Conservation (phyloP, 1,284 basidiomycete genomes). For the Sporisorium reilianum region DNA sequence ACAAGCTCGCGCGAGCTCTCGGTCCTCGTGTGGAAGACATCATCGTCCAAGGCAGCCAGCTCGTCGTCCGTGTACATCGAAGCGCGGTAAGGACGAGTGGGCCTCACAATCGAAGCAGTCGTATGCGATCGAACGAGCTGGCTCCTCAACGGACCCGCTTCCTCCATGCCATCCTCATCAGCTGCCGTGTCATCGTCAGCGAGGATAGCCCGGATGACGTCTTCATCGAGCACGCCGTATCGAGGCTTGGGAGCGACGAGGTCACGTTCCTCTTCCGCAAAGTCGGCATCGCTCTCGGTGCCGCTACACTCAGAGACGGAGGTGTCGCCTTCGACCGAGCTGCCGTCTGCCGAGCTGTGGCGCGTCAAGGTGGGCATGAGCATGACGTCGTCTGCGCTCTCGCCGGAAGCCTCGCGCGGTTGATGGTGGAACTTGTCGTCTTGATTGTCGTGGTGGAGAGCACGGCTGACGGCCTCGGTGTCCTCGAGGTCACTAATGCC, state of each 20-base stretch:
- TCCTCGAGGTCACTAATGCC: slow-evolving; percentile 43
- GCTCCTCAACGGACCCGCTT: background rate
- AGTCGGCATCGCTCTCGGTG: slow-evolving; percentile 36
- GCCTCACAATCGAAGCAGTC: slow-evolving; percentile 29
- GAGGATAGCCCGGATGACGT: slow-evolving; percentile 39
- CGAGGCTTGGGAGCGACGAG: slow-evolving; percentile 20
- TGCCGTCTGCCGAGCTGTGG: slow-evolving; percentile 16
- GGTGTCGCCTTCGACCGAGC: slow-evolving; percentile 32
- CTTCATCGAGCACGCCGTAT: slow-evolving; percentile 45
- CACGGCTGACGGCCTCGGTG: slow-evolving; percentile 25
- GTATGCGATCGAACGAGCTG: slow-evolving; percentile 36
- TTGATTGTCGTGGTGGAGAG: slow-evolving; percentile 6
- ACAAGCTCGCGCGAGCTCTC: slow-evolving; percentile 46
- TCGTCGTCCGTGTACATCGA: slow-evolving; percentile 58
- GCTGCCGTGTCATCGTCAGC: slow-evolving; percentile 19
- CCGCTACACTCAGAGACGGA: slow-evolving; percentile 42
- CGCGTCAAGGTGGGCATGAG: slow-evolving; percentile 31
- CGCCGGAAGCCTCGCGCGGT: slow-evolving; percentile 10
- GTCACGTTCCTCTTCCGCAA: slow-evolving; percentile 13
- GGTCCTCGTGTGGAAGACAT: slow-evolving; percentile 24
- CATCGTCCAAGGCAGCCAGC: slow-evolving; percentile 23
- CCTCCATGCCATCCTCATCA: background rate
- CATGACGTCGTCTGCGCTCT: slow-evolving; percentile 22
- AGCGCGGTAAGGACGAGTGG: slow-evolving; percentile 46
- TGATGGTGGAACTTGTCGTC: slow-evolving; percentile 1